These are phyloP conservation scores for Aspergillus novofumigatus DNA, from an alignment of 2,329 filamentous ascomycete species.

Conservation along the genomic window DNA sequence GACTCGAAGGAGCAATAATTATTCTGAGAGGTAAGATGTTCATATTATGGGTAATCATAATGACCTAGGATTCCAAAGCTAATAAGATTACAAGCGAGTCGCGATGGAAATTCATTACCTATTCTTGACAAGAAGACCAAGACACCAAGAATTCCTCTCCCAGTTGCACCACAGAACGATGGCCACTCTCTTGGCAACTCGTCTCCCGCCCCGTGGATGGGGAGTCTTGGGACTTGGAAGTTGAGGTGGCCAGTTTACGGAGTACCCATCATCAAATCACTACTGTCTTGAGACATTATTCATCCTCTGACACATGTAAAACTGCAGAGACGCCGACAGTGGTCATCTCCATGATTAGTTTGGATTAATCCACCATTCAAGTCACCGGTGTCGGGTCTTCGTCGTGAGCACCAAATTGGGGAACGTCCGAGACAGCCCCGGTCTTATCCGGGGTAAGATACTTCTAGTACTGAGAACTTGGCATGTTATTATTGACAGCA, in stretches of 20 bases:
- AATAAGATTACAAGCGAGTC: background rate
- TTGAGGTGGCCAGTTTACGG: background rate
- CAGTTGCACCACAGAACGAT: background rate
- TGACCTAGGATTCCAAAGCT: background rate
- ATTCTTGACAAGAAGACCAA: background rate
- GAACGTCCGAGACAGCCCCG: background rate
- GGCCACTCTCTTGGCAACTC: slow-evolving; percentile 2
- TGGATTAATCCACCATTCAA: background rate
- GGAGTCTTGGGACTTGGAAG: slow-evolving; percentile 2
- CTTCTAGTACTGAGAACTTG: too few relatives aligned
- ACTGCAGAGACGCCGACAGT: background rate
- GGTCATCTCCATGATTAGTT: background rate
- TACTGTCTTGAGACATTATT: background rate
- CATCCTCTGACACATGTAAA: background rate
- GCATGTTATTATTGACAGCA: too few relatives aligned
- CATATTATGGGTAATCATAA: background rate
- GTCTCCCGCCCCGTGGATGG: slow-evolving; percentile 6
- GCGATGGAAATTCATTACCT: background rate
- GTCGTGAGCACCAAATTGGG: background rate
- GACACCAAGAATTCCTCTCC: background rate
- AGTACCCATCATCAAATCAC: background rate
- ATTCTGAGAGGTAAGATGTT: background rate
- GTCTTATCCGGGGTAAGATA: background rate
- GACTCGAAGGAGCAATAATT: background rate
- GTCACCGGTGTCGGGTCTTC: background rate